phyloP scores from a whole-genome alignment of 1,284 basidiomycete genomes.

The Ceratobasidium sp. region DNA sequence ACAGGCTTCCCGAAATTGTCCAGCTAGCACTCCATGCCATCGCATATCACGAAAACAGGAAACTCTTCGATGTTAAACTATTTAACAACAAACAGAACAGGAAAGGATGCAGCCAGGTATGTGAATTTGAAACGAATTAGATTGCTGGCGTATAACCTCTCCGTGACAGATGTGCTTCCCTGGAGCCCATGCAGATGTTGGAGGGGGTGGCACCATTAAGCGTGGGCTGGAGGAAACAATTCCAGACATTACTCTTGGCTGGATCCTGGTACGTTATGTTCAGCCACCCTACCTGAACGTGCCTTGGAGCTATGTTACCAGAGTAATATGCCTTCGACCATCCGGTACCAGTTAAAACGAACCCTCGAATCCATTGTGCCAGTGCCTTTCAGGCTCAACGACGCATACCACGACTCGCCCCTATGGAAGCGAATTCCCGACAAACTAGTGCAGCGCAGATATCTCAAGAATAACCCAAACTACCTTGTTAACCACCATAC shows the following conservation, averaged over 20 bases:
- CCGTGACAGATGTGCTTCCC: constrained; percentile 26
- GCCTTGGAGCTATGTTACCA: not conserved
- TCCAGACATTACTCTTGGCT: constrained; percentile 7
- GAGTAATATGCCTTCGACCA: not conserved
- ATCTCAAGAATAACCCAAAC: not conserved
- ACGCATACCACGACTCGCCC: constrained; percentile 2
- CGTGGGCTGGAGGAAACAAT: not conserved
- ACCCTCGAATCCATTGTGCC: not conserved
- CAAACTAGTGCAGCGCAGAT: not conserved
- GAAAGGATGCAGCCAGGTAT: constrained; percentile 3
- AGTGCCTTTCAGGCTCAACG: not conserved
- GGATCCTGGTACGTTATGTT: constrained; percentile 17
- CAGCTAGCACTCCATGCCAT: constrained; percentile 39
- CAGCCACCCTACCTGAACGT: not conserved
- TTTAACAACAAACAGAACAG: constrained; percentile 4
- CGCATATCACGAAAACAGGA: constrained; percentile 42
- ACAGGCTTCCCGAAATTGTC: constrained; percentile 35
- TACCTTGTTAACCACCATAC: no score
- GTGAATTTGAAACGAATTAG: no score
- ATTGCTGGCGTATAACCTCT: not conserved
- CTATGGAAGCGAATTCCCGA: constrained; percentile 8
- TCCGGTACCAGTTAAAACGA: not conserved
- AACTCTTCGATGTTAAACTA: constrained; percentile 12
- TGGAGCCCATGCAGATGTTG: constrained; percentile 40
- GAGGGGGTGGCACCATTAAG: constrained; percentile 3